Percentiles rank a stretch among this genome's conserved stretches.
Evolutionary conservation across 1,284 basidiomycete genomes (phyloP).

Genomic region (Ustilago curta): DNA sequence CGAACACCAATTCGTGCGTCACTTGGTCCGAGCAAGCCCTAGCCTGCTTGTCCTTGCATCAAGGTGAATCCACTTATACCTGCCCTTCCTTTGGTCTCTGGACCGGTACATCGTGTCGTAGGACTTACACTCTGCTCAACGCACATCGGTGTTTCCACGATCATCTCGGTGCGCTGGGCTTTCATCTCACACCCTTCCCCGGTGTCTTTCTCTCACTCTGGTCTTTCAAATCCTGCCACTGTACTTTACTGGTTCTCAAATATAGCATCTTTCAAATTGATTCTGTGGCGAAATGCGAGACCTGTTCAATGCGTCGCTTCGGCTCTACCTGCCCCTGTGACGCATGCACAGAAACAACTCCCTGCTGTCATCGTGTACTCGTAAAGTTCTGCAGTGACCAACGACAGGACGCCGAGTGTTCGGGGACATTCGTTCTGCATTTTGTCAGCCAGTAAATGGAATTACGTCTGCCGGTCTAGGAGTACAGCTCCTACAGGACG

Average conservation of each 20-base stretch:
- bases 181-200: neutral
- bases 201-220: neutral
- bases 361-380: no score
- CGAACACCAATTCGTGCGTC: neutral
- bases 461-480: no score
- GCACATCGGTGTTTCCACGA: neutral
- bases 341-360: neutral
- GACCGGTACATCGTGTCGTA: neutral
- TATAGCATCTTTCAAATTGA: constrained; percentile 11
- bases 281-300: neutral
- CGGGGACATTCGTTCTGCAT: no score
- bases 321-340: no score
- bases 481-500: no score
- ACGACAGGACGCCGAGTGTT: no score
- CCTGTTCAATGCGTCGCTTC: neutral
- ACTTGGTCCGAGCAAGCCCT: constrained; percentile 11
- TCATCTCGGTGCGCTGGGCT: neutral
- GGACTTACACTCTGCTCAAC: neutral
- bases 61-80: constrained; percentile 14
- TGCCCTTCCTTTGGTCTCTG: neutral
- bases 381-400: no score
- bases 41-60: neutral
- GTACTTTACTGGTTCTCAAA: constrained; percentile 40
- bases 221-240: constrained; percentile 11
- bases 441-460: no score